A percentile compares a stretch with the other conserved stretches of the same genome.
Conservation (phyloP, 1,139 yeast genomes). For the Yamadazyma kanchanaburiensis region DNA sequence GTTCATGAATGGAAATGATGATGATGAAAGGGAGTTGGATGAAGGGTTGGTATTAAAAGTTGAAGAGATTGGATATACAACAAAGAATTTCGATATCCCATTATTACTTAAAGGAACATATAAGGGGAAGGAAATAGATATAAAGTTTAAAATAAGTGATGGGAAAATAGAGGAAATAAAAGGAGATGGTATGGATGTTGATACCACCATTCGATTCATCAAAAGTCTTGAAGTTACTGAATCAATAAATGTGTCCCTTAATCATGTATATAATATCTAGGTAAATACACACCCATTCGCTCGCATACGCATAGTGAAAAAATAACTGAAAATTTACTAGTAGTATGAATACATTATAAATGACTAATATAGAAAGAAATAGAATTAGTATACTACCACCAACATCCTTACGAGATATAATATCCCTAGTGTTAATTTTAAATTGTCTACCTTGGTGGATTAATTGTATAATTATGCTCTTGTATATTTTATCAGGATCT, state of each 20-base stretch:
- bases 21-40: constrained; percentile 2
- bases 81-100: constrained; percentile 19
- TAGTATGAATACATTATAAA: constrained; percentile 4
- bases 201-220: constrained; percentile 16
- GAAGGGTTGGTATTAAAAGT: constrained; percentile 19
- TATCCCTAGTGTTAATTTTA: constrained; percentile 40
- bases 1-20: constrained; percentile 10
- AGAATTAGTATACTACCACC: constrained; percentile 21
- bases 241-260: constrained; percentile 22
- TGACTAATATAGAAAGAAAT: constrained; percentile 6
- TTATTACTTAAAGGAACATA: constrained; percentile 21
- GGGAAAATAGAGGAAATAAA: constrained; percentile 19
- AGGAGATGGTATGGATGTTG: constrained; percentile 20
- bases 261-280: constrained; percentile 5
- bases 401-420: constrained; percentile 39
- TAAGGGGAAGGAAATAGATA: constrained; percentile 12
- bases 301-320: not conserved
- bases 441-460: constrained; percentile 40
- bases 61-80: constrained; percentile 22
- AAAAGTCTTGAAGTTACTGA: constrained; percentile 30
- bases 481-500: constrained; percentile 41
- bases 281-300: not conserved
- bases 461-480: constrained; percentile 32
- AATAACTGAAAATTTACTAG: constrained; percentile 1
- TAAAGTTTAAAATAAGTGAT: constrained; percentile 26